A percentile compares a stretch with the other conserved stretches of the same genome.
phyloP scores from a whole-genome alignment of 805 yeast species.

The Danielozyma ontarioensis region DNA sequence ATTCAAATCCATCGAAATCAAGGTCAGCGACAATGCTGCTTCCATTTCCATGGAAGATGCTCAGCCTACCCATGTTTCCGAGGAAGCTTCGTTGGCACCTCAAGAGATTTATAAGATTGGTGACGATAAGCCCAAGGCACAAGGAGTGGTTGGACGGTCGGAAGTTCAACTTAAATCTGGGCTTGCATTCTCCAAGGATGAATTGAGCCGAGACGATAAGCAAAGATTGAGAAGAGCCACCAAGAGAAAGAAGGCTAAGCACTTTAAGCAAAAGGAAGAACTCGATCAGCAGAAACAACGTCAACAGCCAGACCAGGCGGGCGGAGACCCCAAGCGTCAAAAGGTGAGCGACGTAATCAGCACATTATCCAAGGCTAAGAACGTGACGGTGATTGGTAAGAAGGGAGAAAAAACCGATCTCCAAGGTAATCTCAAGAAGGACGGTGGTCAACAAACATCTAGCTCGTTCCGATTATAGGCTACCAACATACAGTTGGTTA shows the following conservation, averaged over 20 bases:
- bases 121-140: slow-evolving; percentile 30
- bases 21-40: slow-evolving; percentile 59
- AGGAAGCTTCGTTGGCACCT: slow-evolving; percentile 80
- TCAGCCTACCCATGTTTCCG: slow-evolving; percentile 79
- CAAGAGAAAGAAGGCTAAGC: slow-evolving; percentile 73
- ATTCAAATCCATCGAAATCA: slow-evolving; percentile 66
- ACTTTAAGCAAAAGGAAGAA: slow-evolving; percentile 33
- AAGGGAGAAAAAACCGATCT: slow-evolving; percentile 73
- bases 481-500: too few species aligned
- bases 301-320: slow-evolving; percentile 16
- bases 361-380: slow-evolving; percentile 66
- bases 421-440: slow-evolving; percentile 58
- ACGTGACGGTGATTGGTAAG: slow-evolving; percentile 71
- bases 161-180: slow-evolving; percentile 76
- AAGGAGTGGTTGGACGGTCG: slow-evolving; percentile 25
- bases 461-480: slow-evolving; percentile 14
- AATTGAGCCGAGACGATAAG: slow-evolving; percentile 77
- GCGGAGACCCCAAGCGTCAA: slow-evolving; percentile 38
- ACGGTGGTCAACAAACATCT: slow-evolving; percentile 24
- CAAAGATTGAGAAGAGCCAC: slow-evolving; percentile 81
- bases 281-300: slow-evolving; percentile 20
- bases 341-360: slow-evolving; percentile 62
- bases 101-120: slow-evolving; percentile 77
- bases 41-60: slow-evolving; percentile 93
- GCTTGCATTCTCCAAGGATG: slow-evolving; percentile 73